phyloP scores from a whole-genome alignment of 2,329 filamentous ascomycete genomes.

The Fusarium decemcellulare region DNA sequence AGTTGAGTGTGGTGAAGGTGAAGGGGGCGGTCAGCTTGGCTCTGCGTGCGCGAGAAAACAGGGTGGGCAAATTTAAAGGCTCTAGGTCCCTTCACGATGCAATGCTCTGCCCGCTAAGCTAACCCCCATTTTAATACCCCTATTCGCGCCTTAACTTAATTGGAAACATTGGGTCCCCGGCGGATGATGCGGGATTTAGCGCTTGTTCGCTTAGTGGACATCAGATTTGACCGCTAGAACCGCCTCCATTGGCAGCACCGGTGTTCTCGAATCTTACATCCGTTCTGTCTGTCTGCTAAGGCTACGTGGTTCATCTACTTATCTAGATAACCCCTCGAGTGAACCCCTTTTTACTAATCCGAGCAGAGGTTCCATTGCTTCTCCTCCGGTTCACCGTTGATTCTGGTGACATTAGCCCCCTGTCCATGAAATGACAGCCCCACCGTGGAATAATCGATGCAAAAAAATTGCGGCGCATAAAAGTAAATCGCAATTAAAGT shows the following conservation, averaged over 20 bases:
- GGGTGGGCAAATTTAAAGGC: constrained; percentile 35
- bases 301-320: no score
- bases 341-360: no score
- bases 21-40: constrained; percentile 19
- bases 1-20: not conserved
- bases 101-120: constrained; percentile 17
- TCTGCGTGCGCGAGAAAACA: constrained; percentile 7
- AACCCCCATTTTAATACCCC: constrained; percentile 21
- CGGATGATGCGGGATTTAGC: constrained; percentile 31
- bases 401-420: no score
- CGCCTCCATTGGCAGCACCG: not conserved
- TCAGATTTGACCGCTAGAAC: not conserved
- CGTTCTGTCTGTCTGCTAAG: not conserved
- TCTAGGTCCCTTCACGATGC: constrained; percentile 14
- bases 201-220: not conserved
- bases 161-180: constrained; percentile 41
- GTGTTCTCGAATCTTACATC: not conserved
- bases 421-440: not conserved
- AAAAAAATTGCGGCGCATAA: not conserved
- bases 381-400: no score
- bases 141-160: constrained; percentile 30
- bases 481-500: constrained; percentile 14
- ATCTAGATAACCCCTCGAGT: no score
- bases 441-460: not conserved
- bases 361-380: no score